Percentiles rank a stretch among this genome's conserved stretches.
These are phyloP conservation scores for Acanthamoeba pearcei DNA, from an alignment of 208 protist species.

Conservation along the genomic window DNA sequence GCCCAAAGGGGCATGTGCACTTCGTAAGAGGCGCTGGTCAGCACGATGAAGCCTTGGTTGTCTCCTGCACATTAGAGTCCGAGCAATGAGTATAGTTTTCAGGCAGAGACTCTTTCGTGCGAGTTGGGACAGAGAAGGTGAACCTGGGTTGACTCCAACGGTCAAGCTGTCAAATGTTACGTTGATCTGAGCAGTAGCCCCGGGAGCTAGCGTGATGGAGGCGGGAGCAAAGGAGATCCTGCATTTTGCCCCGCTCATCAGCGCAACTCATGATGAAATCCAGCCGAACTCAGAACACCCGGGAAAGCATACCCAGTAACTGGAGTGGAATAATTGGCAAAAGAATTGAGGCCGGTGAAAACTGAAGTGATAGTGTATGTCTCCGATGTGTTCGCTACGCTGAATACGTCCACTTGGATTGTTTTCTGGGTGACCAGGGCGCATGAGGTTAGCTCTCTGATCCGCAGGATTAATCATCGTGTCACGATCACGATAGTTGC, in stretches of 20 bases:
- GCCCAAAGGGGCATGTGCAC: too few relatives aligned
- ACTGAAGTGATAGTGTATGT: not conserved
- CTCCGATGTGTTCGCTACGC: not conserved
- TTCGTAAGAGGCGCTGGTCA: too few relatives aligned
- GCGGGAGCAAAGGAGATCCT: not conserved
- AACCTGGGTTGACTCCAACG: not conserved
- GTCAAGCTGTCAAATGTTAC: slow-evolving; percentile 15
- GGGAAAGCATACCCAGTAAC: not conserved
- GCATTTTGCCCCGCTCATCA: not conserved
- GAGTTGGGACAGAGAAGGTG: not conserved
- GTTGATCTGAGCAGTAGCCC: not conserved
- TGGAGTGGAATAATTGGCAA: not conserved
- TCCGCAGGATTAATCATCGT: not conserved
- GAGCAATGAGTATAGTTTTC: too few relatives aligned
- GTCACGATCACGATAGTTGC: not conserved
- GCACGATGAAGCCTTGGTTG: too few relatives aligned
- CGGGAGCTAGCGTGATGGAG: not conserved
- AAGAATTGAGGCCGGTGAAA: not conserved
- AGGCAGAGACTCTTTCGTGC: not conserved
- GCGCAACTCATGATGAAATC: too few relatives aligned
- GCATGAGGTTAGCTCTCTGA: not conserved
- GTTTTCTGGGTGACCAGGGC: not conserved
- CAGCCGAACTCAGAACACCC: not conserved
- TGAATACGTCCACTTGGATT: not conserved
- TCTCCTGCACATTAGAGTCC: too few relatives aligned